Evolutionary conservation across 2,329 filamentous ascomycete species (phyloP), one percentile per base, ranked within the genome.

Genomic region (Graphilbum fragrans): DNA sequence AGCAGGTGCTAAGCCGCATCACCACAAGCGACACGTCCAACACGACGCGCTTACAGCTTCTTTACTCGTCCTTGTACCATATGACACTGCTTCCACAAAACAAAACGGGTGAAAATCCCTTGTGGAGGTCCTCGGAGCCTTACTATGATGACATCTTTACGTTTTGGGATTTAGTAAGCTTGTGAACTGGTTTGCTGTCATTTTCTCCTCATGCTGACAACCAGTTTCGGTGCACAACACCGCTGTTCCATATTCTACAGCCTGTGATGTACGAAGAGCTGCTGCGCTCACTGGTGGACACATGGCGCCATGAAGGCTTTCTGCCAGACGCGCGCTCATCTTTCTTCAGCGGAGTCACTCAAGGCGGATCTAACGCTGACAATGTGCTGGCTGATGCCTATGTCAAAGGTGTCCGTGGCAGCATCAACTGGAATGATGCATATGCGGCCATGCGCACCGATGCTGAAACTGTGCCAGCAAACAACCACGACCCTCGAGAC

Each of bases 91-190:
- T 83, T 29, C 80, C 80, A 0, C 79, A 77, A 1, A 82, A 85
- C 53, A 74, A 77, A 46, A 83, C 79, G 0, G 79, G 77, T 0
- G 81, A 85, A 53, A 86, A 84, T 45, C 79, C 80, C 0, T 57
- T 67, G 0, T 85, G 80, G 80, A 54, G 60, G 2, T 78, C 74
- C 2, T 50, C 53, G 0, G 80, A 85, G 54, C 80, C 80, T 2
- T 83, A 82, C 51, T 85, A 81, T 51, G 75, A 82, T 44, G 80
- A 85, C 44, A 73, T 80, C 16, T 83, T 82, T 52, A 84, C 80
- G 0, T 69, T 80, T 19, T 85, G 81, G 80, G 71, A 75, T 44
- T 37, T 62, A 41, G 41, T 61, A 50, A 39, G 57, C n/a, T n/a
- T n/a, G n/a, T 46, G 11, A 10, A 14, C 18, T 21, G 37, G 14